A percentile compares a stretch with the other conserved stretches of the same genome.
phyloP scores from a whole-genome alignment of 2,329 filamentous ascomycete genomes.

The Karstenula rhodostoma region DNA sequence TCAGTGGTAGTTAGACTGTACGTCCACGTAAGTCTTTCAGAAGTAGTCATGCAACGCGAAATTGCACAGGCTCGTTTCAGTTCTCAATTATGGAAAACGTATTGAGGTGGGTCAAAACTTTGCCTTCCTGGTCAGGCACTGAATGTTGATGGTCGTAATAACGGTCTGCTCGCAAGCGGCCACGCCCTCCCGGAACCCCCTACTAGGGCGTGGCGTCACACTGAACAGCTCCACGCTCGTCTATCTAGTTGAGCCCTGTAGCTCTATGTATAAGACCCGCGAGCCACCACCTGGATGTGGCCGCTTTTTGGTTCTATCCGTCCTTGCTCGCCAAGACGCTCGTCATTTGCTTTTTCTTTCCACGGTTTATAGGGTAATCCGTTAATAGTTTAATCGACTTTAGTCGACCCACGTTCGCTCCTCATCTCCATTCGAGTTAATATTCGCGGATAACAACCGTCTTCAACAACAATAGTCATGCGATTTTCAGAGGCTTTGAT shows the following conservation, averaged over 20 bases:
- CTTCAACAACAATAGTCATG: constrained; percentile 30
- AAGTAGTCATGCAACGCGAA: neutral
- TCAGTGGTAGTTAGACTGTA: neutral
- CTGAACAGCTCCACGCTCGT: constrained; percentile 1
- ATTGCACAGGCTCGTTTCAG: neutral
- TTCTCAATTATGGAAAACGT: neutral
- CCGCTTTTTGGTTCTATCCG: constrained; percentile 11
- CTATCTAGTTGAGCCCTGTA: neutral
- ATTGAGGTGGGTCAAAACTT: constrained; percentile 8
- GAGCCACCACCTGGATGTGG: neutral
- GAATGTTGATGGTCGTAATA: constrained; percentile 1
- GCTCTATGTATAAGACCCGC: constrained; percentile 1
- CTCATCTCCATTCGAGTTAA: constrained; percentile 8
- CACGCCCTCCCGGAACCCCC: neutral
- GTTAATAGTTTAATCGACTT: constrained; percentile 3
- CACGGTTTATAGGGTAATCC: constrained; percentile 1
- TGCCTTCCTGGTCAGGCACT: constrained; percentile 8
- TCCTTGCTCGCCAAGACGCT: constrained; percentile 18
- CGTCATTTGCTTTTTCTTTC: constrained; percentile 18
- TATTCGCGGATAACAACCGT: constrained; percentile 12
- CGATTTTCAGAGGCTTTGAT: constrained; percentile 41
- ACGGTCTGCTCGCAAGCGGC: constrained; percentile 5
- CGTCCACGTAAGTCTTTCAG: neutral
- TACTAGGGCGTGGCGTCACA: constrained; percentile 6
- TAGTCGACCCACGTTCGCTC: constrained; percentile 23